phyloP scores from a whole-genome alignment of 768 basidiomycete species.

The Russula virescens region DNA sequence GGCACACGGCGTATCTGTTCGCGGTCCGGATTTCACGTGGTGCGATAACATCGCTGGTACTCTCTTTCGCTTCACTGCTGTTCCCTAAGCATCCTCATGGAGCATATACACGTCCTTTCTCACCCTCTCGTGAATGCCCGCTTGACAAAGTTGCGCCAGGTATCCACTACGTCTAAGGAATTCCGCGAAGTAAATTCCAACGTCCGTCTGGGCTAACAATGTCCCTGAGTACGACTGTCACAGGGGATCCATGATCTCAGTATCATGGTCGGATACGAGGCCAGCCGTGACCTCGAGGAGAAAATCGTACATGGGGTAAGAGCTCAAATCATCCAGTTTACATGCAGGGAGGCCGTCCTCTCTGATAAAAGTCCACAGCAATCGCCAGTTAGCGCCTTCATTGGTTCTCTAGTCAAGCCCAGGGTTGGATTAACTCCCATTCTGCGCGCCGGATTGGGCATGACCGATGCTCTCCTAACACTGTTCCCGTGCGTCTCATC shows the following conservation, averaged over 20 bases:
- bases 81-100: not conserved
- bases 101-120: conserved; percentile 19
- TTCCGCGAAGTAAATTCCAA: conserved; percentile 21
- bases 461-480: conserved; percentile 81
- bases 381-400: conserved; percentile 77
- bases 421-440: conserved; percentile 86
- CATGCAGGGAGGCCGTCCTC: not conserved
- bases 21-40: too few relatives aligned
- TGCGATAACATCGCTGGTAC: too few relatives aligned
- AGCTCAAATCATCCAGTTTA: not conserved
- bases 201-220: not conserved
- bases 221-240: conserved; percentile 7
- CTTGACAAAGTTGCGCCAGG: conserved; percentile 20
- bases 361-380: conserved; percentile 33
- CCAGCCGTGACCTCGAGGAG: conserved; percentile 62
- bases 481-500: conserved; percentile 67
- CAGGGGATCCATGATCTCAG: conserved; percentile 74
- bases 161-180: conserved; percentile 22
- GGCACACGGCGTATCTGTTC: too few relatives aligned
- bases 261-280: conserved; percentile 77
- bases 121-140: conserved; percentile 24
- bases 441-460: conserved; percentile 87
- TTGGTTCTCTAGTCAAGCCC: conserved; percentile 67
- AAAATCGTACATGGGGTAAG: conserved; percentile 60
- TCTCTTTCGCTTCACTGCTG: too few relatives aligned